Percentiles rank a stretch among this genome's conserved stretches.
phyloP scores from a whole-genome alignment of 192 early-diverging fungal genomes.

The Radiomyces spectabilis region DNA sequence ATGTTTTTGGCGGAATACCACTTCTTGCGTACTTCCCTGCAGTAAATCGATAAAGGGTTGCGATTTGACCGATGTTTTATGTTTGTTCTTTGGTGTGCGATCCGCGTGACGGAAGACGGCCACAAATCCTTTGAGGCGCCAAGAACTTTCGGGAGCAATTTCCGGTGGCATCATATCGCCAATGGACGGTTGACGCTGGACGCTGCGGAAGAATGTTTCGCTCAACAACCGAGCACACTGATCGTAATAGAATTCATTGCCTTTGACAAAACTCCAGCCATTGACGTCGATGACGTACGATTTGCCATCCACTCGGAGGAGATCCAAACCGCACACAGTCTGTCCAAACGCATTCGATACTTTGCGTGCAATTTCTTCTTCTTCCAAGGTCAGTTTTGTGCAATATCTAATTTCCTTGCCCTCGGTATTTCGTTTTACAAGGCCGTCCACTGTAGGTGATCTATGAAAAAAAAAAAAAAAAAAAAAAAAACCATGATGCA shows the following conservation, averaged over 20 bases:
- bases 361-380: slow-evolving; percentile 67
- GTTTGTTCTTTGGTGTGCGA: slow-evolving; percentile 95
- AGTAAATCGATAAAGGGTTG: slow-evolving; percentile 67
- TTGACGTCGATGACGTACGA: slow-evolving; percentile 98
- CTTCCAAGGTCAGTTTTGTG: slow-evolving; percentile 69
- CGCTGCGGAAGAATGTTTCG: slow-evolving; percentile 66
- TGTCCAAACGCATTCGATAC: slow-evolving; percentile 85
- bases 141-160: slow-evolving; percentile 63
- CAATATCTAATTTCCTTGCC: slow-evolving; percentile 96
- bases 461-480: slow-evolving; percentile 24
- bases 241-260: slow-evolving; percentile 89
- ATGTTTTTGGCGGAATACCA: slow-evolving; percentile 67
- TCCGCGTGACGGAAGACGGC: slow-evolving; percentile 93
- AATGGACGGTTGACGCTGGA: slow-evolving; percentile 10
- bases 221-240: slow-evolving; percentile 71
- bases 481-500: neutral
- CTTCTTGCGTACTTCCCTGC: slow-evolving; percentile 58
- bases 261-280: slow-evolving; percentile 99
- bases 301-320: slow-evolving; percentile 71
- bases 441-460: slow-evolving; percentile 92
- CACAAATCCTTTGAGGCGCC: slow-evolving; percentile 90
- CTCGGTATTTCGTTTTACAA: slow-evolving; percentile 90
- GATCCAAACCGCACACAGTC: slow-evolving; percentile 92
- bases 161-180: slow-evolving; percentile 21
- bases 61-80: slow-evolving; percentile 75